Base-by-base conservation (phyloP, 1,284 basidiomycete species). In the Chalciporus sp. region DNA sequence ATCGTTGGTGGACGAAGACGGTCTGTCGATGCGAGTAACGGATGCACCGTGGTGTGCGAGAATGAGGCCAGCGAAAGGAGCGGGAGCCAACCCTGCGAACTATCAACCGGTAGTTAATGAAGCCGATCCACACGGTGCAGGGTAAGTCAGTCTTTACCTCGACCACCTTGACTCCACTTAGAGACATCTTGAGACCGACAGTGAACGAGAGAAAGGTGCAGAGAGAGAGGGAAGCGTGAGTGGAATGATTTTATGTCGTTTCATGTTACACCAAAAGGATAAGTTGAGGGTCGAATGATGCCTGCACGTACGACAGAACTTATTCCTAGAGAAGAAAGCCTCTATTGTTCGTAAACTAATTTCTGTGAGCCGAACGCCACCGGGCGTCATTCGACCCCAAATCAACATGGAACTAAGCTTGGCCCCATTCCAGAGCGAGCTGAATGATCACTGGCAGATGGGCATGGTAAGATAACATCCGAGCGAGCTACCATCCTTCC, bases 21-120 rank as follows among this genome's bases (percentile, higher is more conserved):
- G 81, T 53, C 78, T 79, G 75, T 94, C 92, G 52, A 94, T 77
- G 17, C 92, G 86, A 41, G 83, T 81, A 33, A 94, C 91, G 49
- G 81, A 81, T 14, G 92, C 92, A 2, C 92, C 91, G 64, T 89
- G 86, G 72, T 94, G 91, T 8, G 90, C 85, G 33, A 94, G 79
- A 42, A 94, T 70, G 51, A 93, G 78, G n/a, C 88, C 90, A 8
- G 89, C 83, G 60, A 89, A 92, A 0, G 90, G 91, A 1, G 83
- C 90, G 2, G 92, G 92, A 6, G 90, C 92, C 14, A 94, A 76
- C n/a, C 91, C 92, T 26, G 86, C 90, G 63, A 94, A 92, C 86
- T 94, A 58, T 16, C 37, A 33, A 20, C 7, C 3, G n/a, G 27
- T 1, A 10, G 46, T 63, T 11, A 54, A 20, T 19, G 12, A 7